Percentiles rank a stretch among this genome's conserved stretches.
Evolutionary conservation across 805 yeast genomes (phyloP).

Genomic region (Kodamaea laetipori): DNA sequence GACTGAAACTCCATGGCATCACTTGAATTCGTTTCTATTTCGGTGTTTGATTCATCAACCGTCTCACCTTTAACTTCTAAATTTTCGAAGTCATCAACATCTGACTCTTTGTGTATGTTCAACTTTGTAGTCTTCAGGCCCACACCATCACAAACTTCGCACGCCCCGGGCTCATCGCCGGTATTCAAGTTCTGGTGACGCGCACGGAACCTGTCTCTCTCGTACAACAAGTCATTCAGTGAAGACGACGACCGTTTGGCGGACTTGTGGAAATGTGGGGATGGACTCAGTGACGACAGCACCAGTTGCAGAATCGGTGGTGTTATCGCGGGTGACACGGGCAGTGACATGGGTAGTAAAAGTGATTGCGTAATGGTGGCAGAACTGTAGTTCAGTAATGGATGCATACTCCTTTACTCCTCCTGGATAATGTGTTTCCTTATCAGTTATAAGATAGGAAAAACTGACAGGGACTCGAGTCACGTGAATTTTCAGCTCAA

Average conservation of each 20-base stretch:
- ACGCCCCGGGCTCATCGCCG: slow-evolving; percentile 12
- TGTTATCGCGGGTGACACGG: slow-evolving; percentile 2
- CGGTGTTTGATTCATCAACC: neutral
- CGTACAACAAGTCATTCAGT: slow-evolving; percentile 41
- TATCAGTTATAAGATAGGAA: slow-evolving; percentile 3
- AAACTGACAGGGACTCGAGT: neutral
- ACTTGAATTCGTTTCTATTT: neutral
- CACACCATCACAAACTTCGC: slow-evolving; percentile 40
- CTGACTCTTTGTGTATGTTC: slow-evolving; percentile 17
- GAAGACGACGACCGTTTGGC: slow-evolving; percentile 40
- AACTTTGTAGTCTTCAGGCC: slow-evolving; percentile 41
- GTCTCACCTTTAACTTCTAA: slow-evolving; percentile 8
- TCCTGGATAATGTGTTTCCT: slow-evolving; percentile 2
- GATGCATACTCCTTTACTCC: slow-evolving; percentile 2
- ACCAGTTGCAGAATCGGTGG: slow-evolving; percentile 5
- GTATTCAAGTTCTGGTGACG: slow-evolving; percentile 37
- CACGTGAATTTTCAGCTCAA: neutral
- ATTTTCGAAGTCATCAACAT: slow-evolving; percentile 16
- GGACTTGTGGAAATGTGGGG: slow-evolving; percentile 16
- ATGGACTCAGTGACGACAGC: slow-evolving; percentile 8
- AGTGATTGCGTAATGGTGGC: slow-evolving; percentile 1
- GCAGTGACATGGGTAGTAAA: neutral
- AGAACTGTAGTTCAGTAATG: neutral
- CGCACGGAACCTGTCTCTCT: slow-evolving; percentile 45
- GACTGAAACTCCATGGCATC: neutral